Base-by-base conservation (phyloP, 805 yeast species). In the Kodamaea nitidulidarum region DNA sequence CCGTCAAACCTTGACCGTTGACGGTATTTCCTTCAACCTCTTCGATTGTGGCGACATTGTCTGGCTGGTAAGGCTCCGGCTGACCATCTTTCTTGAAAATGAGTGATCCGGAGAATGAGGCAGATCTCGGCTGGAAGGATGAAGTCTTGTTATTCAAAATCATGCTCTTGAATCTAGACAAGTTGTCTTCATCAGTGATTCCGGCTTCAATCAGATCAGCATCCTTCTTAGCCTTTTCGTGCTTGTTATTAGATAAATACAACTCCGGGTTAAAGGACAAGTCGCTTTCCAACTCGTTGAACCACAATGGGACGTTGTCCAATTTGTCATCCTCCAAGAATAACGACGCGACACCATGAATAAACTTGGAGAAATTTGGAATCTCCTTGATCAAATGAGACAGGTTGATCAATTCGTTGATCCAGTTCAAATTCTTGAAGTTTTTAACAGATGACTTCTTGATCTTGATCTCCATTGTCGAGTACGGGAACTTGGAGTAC, bases 301-400 rank as follows among this genome's bases (percentile, higher is more conserved):
- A 73, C 98, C 98, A 91, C 60, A 88, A 85, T 40, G 98, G 98
- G 46, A 91, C 71, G 46, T 83, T 80, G 57, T 88, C 96, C 55
- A 91, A 73, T 50, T 84, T 82, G 52, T 91, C 97, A 58, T 87
- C 93, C 56, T 91, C 98, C 39, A 88, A 77, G 56, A 81, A 91
- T 46, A 91, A 71, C 2, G 88, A 74, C 4, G 96, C 88, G 42
- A 88, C 78, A 64, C 98, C 98, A 59, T 91, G 98, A 49, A 91
- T 75, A 58, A 85, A 91, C 63, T 88, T 87, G 37, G 96, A 86
- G 55, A 91, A 91, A 54, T 86, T 85, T 40, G 97, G 96, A 44
- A 91, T 90, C 60, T 88, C 97, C 57, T 87, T 88, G 35, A 88
- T 95, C 50, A 91, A 70, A 55, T 87, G 90, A 10, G 52, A 47